Evolutionary conservation across 1,284 basidiomycete species (phyloP), one percentile per base, ranked within the genome.

Genomic region (Phaffia rhodozyma): DNA sequence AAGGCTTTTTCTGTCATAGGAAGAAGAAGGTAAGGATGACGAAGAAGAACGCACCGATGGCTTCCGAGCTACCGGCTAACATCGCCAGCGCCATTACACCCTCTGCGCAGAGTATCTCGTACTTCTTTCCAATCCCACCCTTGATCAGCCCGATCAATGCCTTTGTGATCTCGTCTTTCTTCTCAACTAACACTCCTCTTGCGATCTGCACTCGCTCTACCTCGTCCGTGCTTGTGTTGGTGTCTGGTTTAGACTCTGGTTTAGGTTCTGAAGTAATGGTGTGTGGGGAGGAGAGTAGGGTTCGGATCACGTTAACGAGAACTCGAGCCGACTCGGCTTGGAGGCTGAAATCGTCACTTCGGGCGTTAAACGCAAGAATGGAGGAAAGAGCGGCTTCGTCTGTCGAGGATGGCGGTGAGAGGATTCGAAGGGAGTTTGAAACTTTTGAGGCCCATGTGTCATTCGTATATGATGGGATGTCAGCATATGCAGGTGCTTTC

Each of bases 281-380:
- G 27, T 73, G 68, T 63, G 72, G 71, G 58, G 70, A 67, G 83
- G 80, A 70, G 73, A 58, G 87, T 75, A 60, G 84, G 82, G 75
- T 84, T 83, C 72, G 71, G 70, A 92, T 80, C 34, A 85, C 81
- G 72, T 92, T 91, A 68, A 90, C 89, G 60, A 96, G 78, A 0
- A 94, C 83, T 16, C 93, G 84, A 18, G 90, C 88, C 27, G 86
- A 87, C 77, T 97, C 94, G 71, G 89, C 89, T 75, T 86, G 87
- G 43, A 94, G 79, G 0, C 89, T 83, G 5, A 88, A 78, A 34
- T 87, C 86, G 70, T 94, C 87, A 2, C 90, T 87, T 52, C 91
- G 85, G 60, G 80, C 79, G 43, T 87, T 81, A 38, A 97, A 80
- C 4, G 81, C 82, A 38, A 94, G 78, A 29, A 97, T 81, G 62